Base-by-base conservation (phyloP, 2,329 filamentous ascomycete species). In the Colletotrichum cereale region DNA sequence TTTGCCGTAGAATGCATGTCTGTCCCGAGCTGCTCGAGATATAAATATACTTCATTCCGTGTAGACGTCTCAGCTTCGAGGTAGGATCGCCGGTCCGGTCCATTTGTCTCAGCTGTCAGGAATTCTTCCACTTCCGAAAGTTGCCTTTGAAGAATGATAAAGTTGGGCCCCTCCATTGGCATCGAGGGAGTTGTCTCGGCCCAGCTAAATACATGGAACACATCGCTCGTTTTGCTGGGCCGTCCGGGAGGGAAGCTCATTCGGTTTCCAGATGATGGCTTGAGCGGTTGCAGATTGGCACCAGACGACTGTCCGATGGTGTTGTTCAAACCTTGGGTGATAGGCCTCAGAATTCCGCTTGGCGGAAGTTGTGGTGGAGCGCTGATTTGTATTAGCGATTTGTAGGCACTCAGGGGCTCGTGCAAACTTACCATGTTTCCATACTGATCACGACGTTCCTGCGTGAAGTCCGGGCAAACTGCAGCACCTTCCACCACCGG, bases 401-500 rank as follows among this genome's bases (percentile, higher is more conserved):
- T 3, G 24, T 26, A 12, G 14, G 10, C 5, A 24, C 12, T 12
- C 2, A 14, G n/a, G 34, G 31, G 3, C n/a, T 29, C 2, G 18
- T 5, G 29, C 1, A 29, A 16, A 55, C 66, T 65, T 12, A 74
- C 72, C 66, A 71, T 8, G 62, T 62, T 55, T 73, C 62, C 70
- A 74, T 70, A 1, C 10, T 11, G 75, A 74, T 53, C 74, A 80
- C 12, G 73, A 76, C 12, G 74, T 76, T 65, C 62, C 75, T 11
- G 71, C 73, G 47, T 66, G 75, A 31, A 63, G 71, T 24, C 64
- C 67, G 11, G 0, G 78, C 76, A 7, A 79, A 40, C n/a, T 75
- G 77, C 8, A 81, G 67, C 1, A 82, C 73, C 48, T 73, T 80
- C 2, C 75, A 75, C 81, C 78, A 81, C 31, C 74, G 75, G 3